phyloP scores from a whole-genome alignment of 192 early-diverging fungal genomes.

The Coemansia sp. region DNA sequence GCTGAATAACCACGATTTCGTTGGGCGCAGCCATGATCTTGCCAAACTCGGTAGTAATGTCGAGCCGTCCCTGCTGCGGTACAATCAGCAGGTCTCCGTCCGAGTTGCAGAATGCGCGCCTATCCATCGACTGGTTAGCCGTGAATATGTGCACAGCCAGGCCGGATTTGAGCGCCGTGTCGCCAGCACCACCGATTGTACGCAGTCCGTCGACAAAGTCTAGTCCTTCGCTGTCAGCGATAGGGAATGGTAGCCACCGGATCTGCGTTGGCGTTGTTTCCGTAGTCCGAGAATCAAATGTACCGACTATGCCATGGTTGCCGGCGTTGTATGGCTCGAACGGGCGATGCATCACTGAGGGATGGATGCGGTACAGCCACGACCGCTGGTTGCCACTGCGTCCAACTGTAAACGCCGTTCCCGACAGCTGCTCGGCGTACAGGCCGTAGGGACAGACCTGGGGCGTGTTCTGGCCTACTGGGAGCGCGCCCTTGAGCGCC shows the following conservation, averaged over 20 bases:
- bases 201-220: slow-evolving; percentile 86
- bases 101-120: slow-evolving; percentile 79
- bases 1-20: slow-evolving; percentile 93
- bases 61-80: slow-evolving; percentile 88
- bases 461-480: slow-evolving; percentile 89
- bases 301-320: slow-evolving; percentile 57
- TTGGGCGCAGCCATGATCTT: slow-evolving; percentile 77
- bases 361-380: slow-evolving; percentile 97
- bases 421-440: slow-evolving; percentile 95
- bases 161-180: slow-evolving; percentile 73
- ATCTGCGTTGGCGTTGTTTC: slow-evolving; percentile 82
- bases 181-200: slow-evolving; percentile 85
- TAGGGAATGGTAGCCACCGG: slow-evolving; percentile 91
- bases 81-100: slow-evolving; percentile 94
- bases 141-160: slow-evolving; percentile 85
- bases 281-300: slow-evolving; percentile 62
- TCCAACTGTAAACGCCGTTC: slow-evolving; percentile 86
- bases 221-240: slow-evolving; percentile 42
- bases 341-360: slow-evolving; percentile 83
- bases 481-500: slow-evolving; percentile 79
- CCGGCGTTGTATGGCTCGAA: slow-evolving; percentile 51
- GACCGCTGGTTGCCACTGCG: slow-evolving; percentile 78
- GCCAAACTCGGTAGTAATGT: slow-evolving; percentile 92
- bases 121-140: slow-evolving; percentile 76
- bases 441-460: slow-evolving; percentile 87